A percentile compares a stretch with the other conserved stretches of the same genome.
phyloP scores from a whole-genome alignment of 2,329 filamentous ascomycete species.

The Claviceps sp. region DNA sequence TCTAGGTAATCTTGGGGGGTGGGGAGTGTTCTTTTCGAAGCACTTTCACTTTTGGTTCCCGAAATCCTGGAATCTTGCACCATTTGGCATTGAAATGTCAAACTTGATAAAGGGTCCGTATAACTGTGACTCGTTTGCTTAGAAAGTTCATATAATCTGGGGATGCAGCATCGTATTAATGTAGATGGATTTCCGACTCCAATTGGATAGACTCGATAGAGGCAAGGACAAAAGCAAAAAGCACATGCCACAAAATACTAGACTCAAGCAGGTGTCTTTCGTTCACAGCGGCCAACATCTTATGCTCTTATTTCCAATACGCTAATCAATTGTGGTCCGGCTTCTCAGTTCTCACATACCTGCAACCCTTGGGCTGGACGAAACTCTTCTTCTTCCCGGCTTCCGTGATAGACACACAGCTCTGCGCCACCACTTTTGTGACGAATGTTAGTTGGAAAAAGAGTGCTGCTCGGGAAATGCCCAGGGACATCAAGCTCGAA shows the following conservation, averaged over 20 bases:
- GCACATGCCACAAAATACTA: background rate
- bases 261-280: background rate
- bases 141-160: no score
- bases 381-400: conserved; percentile 17
- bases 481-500: conserved; percentile 38
- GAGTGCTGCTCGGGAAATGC: conserved; percentile 35
- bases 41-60: no score
- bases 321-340: background rate
- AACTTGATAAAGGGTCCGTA: no score
- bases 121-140: no score
- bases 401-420: conserved; percentile 37
- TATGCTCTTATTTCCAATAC: background rate
- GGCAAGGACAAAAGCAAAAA: no score
- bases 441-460: conserved; percentile 35
- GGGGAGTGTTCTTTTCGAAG: no score
- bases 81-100: no score
- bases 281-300: background rate
- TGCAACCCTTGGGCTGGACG: conserved; percentile 2
- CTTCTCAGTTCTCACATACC: background rate
- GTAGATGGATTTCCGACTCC: no score
- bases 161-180: no score
- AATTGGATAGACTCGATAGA: no score
- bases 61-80: no score
- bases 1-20: no score
- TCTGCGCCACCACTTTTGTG: conserved; percentile 30